A percentile compares a stretch with the other conserved stretches of the same genome.
Conservation (phyloP, 2,329 filamentous ascomycete species). For the Neoascochyta sp. region DNA sequence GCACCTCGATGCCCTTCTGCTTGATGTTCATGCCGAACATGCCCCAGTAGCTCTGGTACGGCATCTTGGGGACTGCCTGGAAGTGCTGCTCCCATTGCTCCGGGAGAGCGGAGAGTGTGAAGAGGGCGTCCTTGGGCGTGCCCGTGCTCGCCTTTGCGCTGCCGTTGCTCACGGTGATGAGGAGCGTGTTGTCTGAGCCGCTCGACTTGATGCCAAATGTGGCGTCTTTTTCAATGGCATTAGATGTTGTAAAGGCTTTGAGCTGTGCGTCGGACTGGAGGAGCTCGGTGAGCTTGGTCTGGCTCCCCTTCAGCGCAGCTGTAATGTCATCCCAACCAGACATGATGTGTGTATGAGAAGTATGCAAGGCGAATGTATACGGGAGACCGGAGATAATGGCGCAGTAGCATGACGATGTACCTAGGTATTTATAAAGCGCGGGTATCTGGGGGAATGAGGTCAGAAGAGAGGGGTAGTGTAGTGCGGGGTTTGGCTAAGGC, state of each 20-base stretch:
- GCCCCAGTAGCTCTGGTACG: slow-evolving; percentile 48
- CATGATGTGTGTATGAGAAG: slow-evolving; percentile 15
- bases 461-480: slow-evolving; percentile 9
- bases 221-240: slow-evolving; percentile 31
- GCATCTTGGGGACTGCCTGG: slow-evolving; percentile 42
- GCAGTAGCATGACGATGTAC: too few relatives aligned
- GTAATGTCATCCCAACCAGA: slow-evolving; percentile 35
- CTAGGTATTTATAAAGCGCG: slow-evolving; percentile 8
- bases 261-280: slow-evolving; percentile 34
- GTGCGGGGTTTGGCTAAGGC: slow-evolving; percentile 7
- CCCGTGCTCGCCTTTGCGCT: slow-evolving; percentile 27
- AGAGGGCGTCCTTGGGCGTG: slow-evolving; percentile 32
- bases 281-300: slow-evolving; percentile 30
- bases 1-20: slow-evolving; percentile 47
- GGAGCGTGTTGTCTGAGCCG: slow-evolving; percentile 31
- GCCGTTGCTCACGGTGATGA: slow-evolving; percentile 33
- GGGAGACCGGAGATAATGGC: too few relatives aligned
- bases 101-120: slow-evolving; percentile 42
- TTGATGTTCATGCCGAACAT: slow-evolving; percentile 50
- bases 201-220: slow-evolving; percentile 38
- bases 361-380: too few relatives aligned
- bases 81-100: slow-evolving; percentile 49
- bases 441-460: slow-evolving; percentile 5
- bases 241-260: slow-evolving; percentile 35
- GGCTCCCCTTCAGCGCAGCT: slow-evolving; percentile 28